These are phyloP conservation scores for Coemansia aciculifera DNA, from an alignment of 192 early-diverging fungal species.

Conservation along the genomic window DNA sequence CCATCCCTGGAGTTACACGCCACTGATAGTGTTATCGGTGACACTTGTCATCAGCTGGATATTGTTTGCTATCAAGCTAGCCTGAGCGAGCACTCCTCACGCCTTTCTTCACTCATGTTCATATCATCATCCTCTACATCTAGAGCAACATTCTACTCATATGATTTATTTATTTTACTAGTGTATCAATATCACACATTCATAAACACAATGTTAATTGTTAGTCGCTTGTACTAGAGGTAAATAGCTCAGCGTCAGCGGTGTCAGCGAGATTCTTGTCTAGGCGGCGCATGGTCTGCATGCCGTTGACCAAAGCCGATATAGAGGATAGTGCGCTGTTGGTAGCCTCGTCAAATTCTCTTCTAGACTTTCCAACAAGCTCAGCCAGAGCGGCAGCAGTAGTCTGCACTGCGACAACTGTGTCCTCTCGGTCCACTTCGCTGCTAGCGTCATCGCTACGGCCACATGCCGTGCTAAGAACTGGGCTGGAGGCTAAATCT, in stretches of 20 bases:
- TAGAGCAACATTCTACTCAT: neutral
- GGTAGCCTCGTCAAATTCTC: conserved; percentile 21
- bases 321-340: conserved; percentile 16
- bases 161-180: neutral
- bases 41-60: conserved; percentile 47
- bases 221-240: neutral
- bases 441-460: conserved; percentile 3
- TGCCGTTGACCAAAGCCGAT: conserved; percentile 14
- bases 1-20: conserved; percentile 43
- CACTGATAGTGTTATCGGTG: conserved; percentile 26
- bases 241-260: neutral
- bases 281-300: conserved; percentile 9
- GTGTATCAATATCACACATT: neutral
- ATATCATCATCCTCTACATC: neutral
- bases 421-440: conserved; percentile 4
- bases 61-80: conserved; percentile 52
- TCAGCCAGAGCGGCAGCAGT: conserved; percentile 16
- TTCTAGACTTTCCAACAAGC: conserved; percentile 11
- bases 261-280: conserved; percentile 8
- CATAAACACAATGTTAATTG: neutral
- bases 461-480: neutral
- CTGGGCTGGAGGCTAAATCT: neutral
- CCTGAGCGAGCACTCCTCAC: conserved; percentile 10
- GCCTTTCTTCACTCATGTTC: neutral
- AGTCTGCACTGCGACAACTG: conserved; percentile 5